Percentiles rank a stretch among this genome's conserved stretches.
These are phyloP conservation scores for Pyrus hybrid DNA, from an alignment of 331 rosid species.

Conservation along the genomic window DNA sequence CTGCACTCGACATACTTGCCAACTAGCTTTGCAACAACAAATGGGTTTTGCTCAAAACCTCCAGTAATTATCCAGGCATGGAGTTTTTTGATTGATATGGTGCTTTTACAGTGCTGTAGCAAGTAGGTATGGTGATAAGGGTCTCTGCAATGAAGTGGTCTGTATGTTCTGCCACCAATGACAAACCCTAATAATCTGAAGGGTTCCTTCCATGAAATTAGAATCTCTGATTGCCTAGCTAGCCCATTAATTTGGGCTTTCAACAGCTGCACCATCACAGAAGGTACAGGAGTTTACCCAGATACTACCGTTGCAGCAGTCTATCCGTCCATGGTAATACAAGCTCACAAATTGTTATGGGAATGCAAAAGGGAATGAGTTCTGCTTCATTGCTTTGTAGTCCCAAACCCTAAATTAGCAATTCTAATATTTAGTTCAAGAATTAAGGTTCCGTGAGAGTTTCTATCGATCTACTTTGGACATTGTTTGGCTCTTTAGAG, in stretches of 20 bases:
- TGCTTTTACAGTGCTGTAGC: slow-evolving; percentile 34
- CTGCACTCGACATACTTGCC: slow-evolving; percentile 28
- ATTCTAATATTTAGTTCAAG: not conserved
- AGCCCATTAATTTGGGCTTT: slow-evolving; percentile 28
- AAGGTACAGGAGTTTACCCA: not conserved
- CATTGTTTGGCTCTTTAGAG: not conserved
- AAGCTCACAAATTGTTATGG: not conserved
- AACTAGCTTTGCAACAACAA: slow-evolving; percentile 46
- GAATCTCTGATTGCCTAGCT: slow-evolving; percentile 14
- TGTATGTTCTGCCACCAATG: not conserved
- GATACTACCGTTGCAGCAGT: not conserved
- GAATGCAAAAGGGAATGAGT: not conserved
- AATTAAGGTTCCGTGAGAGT: not conserved
- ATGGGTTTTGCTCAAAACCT: slow-evolving; percentile 48
- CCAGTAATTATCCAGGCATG: slow-evolving; percentile 55
- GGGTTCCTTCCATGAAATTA: slow-evolving; percentile 1
- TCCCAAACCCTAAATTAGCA: not conserved
- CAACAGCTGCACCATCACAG: not conserved
- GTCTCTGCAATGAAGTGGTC: slow-evolving; percentile 17
- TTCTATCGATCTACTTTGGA: too few relatives aligned
- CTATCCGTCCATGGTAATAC: not conserved
- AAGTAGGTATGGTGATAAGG: slow-evolving; percentile 29
- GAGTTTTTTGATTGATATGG: slow-evolving; percentile 18
- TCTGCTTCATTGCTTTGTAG: not conserved
- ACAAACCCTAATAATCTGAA: slow-evolving; percentile 1